Conservation (phyloP, 1,284 basidiomycete species). For the Cystobasidiaceae sp. region DNA sequence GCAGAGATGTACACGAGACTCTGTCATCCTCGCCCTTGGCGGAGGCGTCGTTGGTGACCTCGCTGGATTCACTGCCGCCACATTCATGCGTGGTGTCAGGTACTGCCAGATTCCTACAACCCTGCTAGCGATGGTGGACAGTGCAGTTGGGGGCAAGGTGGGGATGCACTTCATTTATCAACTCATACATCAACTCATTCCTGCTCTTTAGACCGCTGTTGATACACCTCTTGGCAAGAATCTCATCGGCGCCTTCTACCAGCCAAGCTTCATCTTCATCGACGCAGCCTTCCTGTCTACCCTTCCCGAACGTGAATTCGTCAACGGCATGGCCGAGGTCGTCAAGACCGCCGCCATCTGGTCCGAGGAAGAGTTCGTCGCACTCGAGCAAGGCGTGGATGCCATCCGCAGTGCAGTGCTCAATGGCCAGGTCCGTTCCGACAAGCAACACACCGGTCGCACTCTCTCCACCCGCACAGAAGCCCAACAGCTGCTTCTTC, state of each 20-base stretch:
- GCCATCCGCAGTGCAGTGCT: constrained; percentile 80
- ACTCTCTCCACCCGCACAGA: constrained; percentile 62
- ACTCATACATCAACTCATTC: neutral
- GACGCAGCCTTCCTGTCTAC: constrained; percentile 94
- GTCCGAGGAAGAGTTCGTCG: constrained; percentile 78
- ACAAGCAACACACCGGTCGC: constrained; percentile 55
- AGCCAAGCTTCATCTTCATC: constrained; percentile 95
- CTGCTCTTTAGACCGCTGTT: constrained; percentile 66
- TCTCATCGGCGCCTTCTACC: constrained; percentile 97
- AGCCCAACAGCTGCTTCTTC: constrained; percentile 51
- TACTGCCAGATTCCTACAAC: constrained; percentile 97
- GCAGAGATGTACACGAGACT: constrained; percentile 86
- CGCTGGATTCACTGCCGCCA: constrained; percentile 92
- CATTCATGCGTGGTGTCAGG: constrained; percentile 89
- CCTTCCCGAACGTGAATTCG: constrained; percentile 85
- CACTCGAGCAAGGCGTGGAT: constrained; percentile 73
- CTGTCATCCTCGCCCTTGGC: constrained; percentile 86
- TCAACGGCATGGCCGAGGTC: constrained; percentile 98
- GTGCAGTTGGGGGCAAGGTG: constrained; percentile 84
- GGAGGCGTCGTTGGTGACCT: constrained; percentile 95
- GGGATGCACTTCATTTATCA: neutral
- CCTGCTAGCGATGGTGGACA: constrained; percentile 97
- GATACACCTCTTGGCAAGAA: constrained; percentile 97
- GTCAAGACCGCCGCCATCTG: constrained; percentile 98
- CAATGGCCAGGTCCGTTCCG: constrained; percentile 55